Evolutionary conservation across 176 grass and related monocot genomes (phyloP), one percentile per base, ranked within the genome.

Genomic region (Saccharum spontaneum): DNA sequence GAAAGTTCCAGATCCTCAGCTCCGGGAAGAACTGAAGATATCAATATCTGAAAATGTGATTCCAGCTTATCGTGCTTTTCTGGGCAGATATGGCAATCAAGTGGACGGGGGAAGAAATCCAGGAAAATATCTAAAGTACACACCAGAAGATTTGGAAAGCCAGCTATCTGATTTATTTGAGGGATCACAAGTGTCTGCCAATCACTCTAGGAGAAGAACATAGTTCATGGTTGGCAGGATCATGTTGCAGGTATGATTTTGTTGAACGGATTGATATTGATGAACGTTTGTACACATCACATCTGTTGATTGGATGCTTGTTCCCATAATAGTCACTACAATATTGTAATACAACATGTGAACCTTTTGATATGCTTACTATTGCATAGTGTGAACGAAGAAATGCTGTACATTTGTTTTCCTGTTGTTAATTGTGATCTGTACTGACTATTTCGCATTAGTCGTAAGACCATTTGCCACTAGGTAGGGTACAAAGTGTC

Each of bases 21-120:
- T 95, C 39, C 89, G 96, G 78, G 96, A 98, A 85, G 96, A 98
- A 86, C 84, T 98, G 33, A 98, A 88, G 76, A 98, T 98, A 83
- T 98, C 93, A 50, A 89, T 98, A 88, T 95, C 93, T 52, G 96
- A 95, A 76, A 92, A 87, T 76, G 91, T 98, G 7, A 95, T 98
- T 77, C 96, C 89, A 33, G 91, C 96, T 66, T 98, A 98, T 81
- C 93, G 96, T 71, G 89, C 91, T 63, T 98, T 94, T 79, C 39
- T 98, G 87, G 96, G 96, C 62, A 94, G 93, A 82, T 93, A 90
- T 79, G 89, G 93, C 72, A 38, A 77, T 71, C 96, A 94, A 88
- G 77, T 98, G 77, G 93, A 98, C 33, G 86, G 82, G 11, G 87
- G 96, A 83, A 89, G 87, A 69, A 80, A 90, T 72, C 84, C 89